phyloP scores from a whole-genome alignment of 345 rosid species.

The Linum tenue region DNA sequence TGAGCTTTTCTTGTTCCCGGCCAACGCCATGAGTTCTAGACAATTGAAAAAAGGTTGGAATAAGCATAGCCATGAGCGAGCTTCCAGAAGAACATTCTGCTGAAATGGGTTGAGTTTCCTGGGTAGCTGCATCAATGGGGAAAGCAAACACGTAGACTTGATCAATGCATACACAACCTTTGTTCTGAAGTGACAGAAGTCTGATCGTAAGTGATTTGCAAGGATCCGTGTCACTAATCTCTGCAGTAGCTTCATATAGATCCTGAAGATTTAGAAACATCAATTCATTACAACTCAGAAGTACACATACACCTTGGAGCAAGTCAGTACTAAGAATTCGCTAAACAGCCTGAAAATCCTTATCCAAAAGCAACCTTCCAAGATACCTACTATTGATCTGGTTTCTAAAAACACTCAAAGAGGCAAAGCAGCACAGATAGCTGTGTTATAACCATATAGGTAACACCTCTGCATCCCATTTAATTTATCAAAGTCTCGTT shows the following conservation, averaged over 20 bases:
- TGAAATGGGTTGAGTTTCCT: slow-evolving; percentile 32
- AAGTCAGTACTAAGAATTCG: neutral
- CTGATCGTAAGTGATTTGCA: slow-evolving; percentile 61
- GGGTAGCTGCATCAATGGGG: slow-evolving; percentile 37
- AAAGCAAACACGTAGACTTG: slow-evolving; percentile 75
- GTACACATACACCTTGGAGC: neutral
- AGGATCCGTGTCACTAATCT: slow-evolving; percentile 64
- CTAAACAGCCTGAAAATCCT: neutral
- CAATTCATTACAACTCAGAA: neutral
- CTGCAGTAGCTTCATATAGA: slow-evolving; percentile 77
- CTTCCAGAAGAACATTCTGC: slow-evolving; percentile 36
- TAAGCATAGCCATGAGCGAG: slow-evolving; percentile 73
- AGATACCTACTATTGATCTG: neutral
- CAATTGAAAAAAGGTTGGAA: slow-evolving; percentile 69
- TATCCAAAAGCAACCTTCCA: neutral
- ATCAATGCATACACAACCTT: slow-evolving; percentile 47
- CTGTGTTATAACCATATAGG: neutral
- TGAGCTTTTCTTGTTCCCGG: slow-evolving; percentile 25
- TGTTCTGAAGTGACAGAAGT: slow-evolving; percentile 71
- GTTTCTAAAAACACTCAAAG: neutral
- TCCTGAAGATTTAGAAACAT: slow-evolving; percentile 43
- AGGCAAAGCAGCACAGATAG: neutral
- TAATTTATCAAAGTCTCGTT: neutral
- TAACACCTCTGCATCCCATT: neutral
- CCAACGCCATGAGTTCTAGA: slow-evolving; percentile 38